Conservation (phyloP, 306 rosid genomes). For the Astragalus membranaceus region DNA sequence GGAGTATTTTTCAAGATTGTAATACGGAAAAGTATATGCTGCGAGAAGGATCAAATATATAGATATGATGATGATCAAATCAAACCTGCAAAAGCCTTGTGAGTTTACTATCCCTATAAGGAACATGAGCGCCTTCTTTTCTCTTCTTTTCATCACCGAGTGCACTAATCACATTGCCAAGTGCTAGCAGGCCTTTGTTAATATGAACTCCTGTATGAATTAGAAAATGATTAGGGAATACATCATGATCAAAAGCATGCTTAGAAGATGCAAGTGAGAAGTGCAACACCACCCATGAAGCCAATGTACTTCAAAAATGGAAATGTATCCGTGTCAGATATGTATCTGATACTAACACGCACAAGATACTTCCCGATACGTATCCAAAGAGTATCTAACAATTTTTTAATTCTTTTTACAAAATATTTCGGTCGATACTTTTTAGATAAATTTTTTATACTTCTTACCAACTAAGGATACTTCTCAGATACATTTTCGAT, state of each 20-base stretch:
- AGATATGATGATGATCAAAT: conserved; percentile 24
- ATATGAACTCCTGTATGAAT: conserved; percentile 79
- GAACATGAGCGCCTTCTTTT: conserved; percentile 90
- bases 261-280: background rate
- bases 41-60: background rate
- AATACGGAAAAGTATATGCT: no score
- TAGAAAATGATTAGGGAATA: conserved; percentile 16
- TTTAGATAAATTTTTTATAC: no score
- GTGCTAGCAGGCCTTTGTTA: conserved; percentile 94
- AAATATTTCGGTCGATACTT: no score
- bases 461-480: no score
- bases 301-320: no score
- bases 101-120: conserved; percentile 92
- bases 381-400: no score
- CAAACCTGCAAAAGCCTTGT: conserved; percentile 93
- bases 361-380: no score
- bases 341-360: no score
- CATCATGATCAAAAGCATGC: background rate
- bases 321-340: no score
- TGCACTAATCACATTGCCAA: conserved; percentile 94
- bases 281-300: background rate
- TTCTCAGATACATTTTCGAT: no score
- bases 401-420: no score
- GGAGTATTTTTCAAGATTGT: no score
- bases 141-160: conserved; percentile 99